Evolutionary conservation across 2,329 filamentous ascomycete species (phyloP).

Genomic region (Teratosphaeria viscida): DNA sequence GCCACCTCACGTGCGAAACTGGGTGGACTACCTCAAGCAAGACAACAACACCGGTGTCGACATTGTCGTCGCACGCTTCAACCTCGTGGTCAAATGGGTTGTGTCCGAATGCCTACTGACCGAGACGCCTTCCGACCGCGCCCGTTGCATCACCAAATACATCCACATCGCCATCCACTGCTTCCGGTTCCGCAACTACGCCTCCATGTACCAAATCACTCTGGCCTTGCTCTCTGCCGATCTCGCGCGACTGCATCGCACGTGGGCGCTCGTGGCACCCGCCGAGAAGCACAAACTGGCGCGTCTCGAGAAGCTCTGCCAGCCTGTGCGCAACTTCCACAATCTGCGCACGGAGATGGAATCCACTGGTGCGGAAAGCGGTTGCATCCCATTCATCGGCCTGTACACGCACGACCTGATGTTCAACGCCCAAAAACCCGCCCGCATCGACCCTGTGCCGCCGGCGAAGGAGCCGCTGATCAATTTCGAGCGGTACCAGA

Average conservation of each 20-base stretch:
- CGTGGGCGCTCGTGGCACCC: conserved; percentile 60
- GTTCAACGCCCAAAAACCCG: conserved; percentile 69
- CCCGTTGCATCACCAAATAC: conserved; percentile 66
- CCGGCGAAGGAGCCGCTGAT: conserved; percentile 52
- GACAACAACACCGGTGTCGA: conserved; percentile 52
- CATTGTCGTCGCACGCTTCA: conserved; percentile 76
- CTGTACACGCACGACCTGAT: conserved; percentile 74
- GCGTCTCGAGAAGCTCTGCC: conserved; percentile 62
- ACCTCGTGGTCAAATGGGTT: conserved; percentile 80
- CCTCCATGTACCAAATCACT: conserved; percentile 70
- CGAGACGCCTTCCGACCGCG: conserved; percentile 59
- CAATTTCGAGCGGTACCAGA: conserved; percentile 75
- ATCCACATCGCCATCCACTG: conserved; percentile 73
- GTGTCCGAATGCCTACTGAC: conserved; percentile 71
- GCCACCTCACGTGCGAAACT: conserved; percentile 37
- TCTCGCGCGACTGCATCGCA: conserved; percentile 54
- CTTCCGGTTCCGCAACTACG: conserved; percentile 68
- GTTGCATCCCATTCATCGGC: conserved; percentile 75
- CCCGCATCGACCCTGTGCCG: conserved; percentile 49
- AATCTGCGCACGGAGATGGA: conserved; percentile 74
- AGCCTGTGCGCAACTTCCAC: conserved; percentile 68
- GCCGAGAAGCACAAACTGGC: conserved; percentile 55
- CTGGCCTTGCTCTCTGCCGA: conserved; percentile 68
- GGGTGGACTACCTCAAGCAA: conserved; percentile 70
- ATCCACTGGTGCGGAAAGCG: conserved; percentile 44